Base-by-base conservation (phyloP, 805 yeast species). In the Hanseniaspora singularis region DNA sequence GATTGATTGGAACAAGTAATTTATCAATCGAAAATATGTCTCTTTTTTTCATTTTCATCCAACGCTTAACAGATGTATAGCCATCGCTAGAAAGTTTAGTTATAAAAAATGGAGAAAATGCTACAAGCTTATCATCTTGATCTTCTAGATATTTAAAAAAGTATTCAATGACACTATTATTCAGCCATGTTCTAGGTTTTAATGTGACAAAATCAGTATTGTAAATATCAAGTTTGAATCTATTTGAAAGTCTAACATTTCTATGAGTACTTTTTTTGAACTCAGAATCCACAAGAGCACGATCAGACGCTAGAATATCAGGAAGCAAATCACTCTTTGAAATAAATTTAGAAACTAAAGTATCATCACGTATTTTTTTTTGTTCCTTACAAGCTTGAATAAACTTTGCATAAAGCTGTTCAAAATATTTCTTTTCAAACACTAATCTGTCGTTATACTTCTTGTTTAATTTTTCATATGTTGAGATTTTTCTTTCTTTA, bases 71-170 rank as follows among this genome's bases (percentile, higher is more conserved):
- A n/a, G 82, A 85, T 24, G 65, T 65, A 60, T 87, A 87, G 0
- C 97, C 98, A 52, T 74, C 77, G 1, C 65, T 59, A 33, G 76
- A 71, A 36, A 92, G 65, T 1, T 80, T 79, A 0, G 94, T 71
- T 62, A 74, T 88, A 58, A 92, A 92, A 64, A 83, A 95, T 0
- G 97, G 86, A 4, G 92, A 82, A 68, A 89, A 92, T 2, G 80
- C 77, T 56, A 77, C 85, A 1, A 75, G 66, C 23, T 64, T 59
- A 2, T 71, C 64, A 22, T 65, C 54, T 1, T 56, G 54, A 2
- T 53, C 53, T 16, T 62, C 64, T 19, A 65, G 51, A 2, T 60
- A 54, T 40, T 65, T 64, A 56, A 88, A 67, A 59, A 81, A 89
- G 54, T 78, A 80, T 57, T 92, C 97, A 50, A 92, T 88, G 4